Conservation (phyloP, 106 monocot genomes). For the Allium sativum region DNA sequence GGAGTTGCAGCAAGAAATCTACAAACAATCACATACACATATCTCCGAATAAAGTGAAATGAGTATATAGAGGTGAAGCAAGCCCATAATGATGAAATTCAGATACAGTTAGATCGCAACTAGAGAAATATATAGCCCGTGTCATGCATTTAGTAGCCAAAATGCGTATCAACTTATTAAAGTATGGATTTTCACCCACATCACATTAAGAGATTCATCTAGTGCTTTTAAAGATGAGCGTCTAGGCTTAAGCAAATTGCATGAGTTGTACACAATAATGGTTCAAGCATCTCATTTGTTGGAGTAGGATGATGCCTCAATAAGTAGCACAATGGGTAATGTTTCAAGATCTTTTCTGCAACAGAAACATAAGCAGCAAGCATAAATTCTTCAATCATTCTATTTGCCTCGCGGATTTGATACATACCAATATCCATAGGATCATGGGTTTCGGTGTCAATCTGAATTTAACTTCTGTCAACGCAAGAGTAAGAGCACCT, state of each 20-base stretch:
- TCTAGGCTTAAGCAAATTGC: slow-evolving; percentile 83
- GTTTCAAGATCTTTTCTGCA: slow-evolving; percentile 90
- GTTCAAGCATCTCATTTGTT: slow-evolving; percentile 98
- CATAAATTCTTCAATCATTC: slow-evolving; percentile 99
- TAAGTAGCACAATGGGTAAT: slow-evolving; percentile 80
- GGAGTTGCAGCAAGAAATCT: slow-evolving; percentile 90
- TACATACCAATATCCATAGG: slow-evolving; percentile 99
- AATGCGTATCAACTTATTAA: slow-evolving; percentile 93
- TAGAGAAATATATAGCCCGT: slow-evolving; percentile 98
- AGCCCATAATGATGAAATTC: slow-evolving; percentile 94
- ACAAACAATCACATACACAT: slow-evolving; percentile 99
- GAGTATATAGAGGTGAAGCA: slow-evolving; percentile 88
- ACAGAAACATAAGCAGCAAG: slow-evolving; percentile 94
- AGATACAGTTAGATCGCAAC: slow-evolving; percentile 68
- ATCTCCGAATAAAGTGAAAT: slow-evolving; percentile 97
- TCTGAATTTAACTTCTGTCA: slow-evolving; percentile 98
- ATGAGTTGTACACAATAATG: slow-evolving; percentile 72
- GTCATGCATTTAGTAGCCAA: slow-evolving; percentile 99
- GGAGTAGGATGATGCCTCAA: slow-evolving; percentile 92
- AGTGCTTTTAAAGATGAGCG: slow-evolving; percentile 86
- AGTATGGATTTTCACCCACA: slow-evolving; percentile 93
- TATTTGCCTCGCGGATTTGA: slow-evolving; percentile 97
- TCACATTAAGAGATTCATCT: slow-evolving; percentile 95
- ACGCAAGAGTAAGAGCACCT: slow-evolving; percentile 98
- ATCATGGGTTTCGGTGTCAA: slow-evolving; percentile 99